Evolutionary conservation across 2,329 filamentous ascomycete genomes (phyloP).

Genomic region (Claviceps purpurea): DNA sequence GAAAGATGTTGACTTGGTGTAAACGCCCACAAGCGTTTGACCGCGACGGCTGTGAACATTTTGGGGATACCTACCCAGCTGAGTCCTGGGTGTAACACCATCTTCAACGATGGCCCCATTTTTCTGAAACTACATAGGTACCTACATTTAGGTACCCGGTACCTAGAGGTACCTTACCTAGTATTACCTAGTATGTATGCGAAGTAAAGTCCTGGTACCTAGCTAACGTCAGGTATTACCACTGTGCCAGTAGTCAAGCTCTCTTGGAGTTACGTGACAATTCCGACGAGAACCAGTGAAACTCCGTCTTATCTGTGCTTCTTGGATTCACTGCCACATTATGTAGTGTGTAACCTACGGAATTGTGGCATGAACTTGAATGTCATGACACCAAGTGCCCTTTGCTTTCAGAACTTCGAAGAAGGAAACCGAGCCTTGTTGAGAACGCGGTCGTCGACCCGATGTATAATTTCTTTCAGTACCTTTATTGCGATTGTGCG

Average conservation of each 20-base stretch:
- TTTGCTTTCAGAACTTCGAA: neutral
- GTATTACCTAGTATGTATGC: no score
- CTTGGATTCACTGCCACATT: neutral
- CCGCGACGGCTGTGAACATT: neutral
- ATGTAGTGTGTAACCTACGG: neutral
- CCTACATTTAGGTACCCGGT: no score
- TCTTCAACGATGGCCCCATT: no score
- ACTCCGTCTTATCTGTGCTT: neutral
- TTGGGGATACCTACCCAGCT: neutral
- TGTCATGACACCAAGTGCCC: neutral
- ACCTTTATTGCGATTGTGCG: neutral
- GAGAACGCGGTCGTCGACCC: neutral
- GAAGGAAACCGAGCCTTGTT: neutral
- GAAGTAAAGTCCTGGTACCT: no score
- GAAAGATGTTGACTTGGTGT: neutral
- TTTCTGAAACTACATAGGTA: no score
- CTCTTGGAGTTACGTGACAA: neutral
- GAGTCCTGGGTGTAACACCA: no score
- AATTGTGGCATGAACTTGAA: neutral
- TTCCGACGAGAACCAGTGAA: neutral
- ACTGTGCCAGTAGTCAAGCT: neutral
- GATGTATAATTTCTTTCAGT: neutral
- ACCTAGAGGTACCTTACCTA: no score
- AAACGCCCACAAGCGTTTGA: neutral
- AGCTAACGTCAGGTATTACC: no score